Evolutionary conservation across 176 grass and related monocot species (phyloP), one percentile per base, ranked within the genome.

Genomic region (Aegilops tauschii): DNA sequence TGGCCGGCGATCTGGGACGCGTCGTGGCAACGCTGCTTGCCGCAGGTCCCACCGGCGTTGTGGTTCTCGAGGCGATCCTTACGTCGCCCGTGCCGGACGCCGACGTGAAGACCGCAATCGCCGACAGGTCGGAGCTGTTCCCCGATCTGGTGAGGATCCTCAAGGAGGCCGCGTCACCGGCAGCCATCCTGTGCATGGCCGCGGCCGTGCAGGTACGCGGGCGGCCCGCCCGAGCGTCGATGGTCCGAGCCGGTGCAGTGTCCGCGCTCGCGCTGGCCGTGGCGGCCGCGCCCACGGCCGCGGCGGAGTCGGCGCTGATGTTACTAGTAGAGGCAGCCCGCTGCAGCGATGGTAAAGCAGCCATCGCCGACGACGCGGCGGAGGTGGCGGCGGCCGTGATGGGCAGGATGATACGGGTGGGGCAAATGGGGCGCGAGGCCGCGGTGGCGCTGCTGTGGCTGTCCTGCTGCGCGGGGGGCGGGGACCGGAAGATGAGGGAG

Each of bases 361-460:
- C 86, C 73, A 93, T 98, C 40, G 85, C 80, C 13, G 37, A 32
- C 5, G 88, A 88, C 64, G 89, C 91, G 28, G 89, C 87, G 3
- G 88, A 80, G 80, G 82, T 95, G 9, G 84, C 88, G 2, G 91
- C 85, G 0, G 93, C 91, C 5, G 81, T 98, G 50, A 93, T 93
- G 88, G 87, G 84, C 30, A 69, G 86, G 80, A 89, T 98, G 88
- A 85, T 92, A 79, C 91, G 90, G 78, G 93, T 98, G 21, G 93
- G 91, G 5, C 82, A 78, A 49, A 82, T 79, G 61, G 91, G 93
- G 0, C 87, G 91, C 44, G 96, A 98, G 69, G 88, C 91, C 20
- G 96, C 96, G 21, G 96, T 98, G 86, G 90, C 86, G 58, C 87
- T 85, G 66, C 91, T 98, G 23, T 98, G 96, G 96, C 77, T 83